Base-by-base conservation (phyloP, 2,329 filamentous ascomycete species). In the Aspergillus oerlinghausenensis region DNA sequence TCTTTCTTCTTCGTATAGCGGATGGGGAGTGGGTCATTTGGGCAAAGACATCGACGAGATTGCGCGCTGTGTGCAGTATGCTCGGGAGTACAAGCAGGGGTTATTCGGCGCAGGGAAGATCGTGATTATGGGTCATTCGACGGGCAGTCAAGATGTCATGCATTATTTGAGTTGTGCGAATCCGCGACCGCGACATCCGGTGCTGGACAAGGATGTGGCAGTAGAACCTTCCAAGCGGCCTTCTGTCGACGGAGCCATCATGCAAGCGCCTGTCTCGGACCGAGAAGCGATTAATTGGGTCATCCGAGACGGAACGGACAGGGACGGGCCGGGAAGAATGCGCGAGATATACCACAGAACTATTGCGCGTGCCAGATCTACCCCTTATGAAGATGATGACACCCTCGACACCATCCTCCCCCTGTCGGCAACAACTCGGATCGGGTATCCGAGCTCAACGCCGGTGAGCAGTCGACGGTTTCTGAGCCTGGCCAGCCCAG, bases 251-350 rank as follows among this genome's bases (percentile, higher is more conserved):
- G 92, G 88, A 40, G 86, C 86, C 49, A 88, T 96, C 48, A 75
- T 96, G 54, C 92, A 96, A 71, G 90, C 88, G 0, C 86, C 89
- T 0, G 86, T 92, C 3, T 90, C 85, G 1, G 91, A 96, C 70
- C 81, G 90, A 29, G 88, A 95, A 69, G 83, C 81, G 3, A 67
- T 81, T 8, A 17, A 5, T 17, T 38, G 32, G 32, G 32, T 38
- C 14, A 38, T 38, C 32, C 32, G 14, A 17, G 32, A 38, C 5
- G 32, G 32, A 17, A 38, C 32, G 32, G 32, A 38, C 14, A 17
- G 32, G 32, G 32, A 38, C 14, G 2, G 4, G 2, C 32, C 32
- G 3, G 32, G 7, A 38, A 17, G 14, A 38, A 38, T 38, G 14
- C 32, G 32, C 14, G 32, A 17, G 14, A 38, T 38, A 17, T 38